phyloP scores from a whole-genome alignment of 2,329 filamentous ascomycete genomes.

The Fusarium torreyae region DNA sequence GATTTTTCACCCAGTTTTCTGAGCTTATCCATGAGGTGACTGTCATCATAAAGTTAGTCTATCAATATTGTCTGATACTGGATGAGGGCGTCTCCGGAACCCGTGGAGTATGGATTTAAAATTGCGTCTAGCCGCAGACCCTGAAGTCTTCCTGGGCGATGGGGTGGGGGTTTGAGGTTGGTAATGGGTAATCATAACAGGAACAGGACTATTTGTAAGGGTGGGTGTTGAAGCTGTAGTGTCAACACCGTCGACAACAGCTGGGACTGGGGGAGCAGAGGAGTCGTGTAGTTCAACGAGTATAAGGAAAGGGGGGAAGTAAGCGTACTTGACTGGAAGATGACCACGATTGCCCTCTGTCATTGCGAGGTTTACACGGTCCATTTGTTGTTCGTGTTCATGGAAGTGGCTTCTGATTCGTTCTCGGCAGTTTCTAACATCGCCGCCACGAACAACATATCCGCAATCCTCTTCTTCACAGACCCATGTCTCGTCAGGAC shows the following conservation, averaged over 20 bases:
- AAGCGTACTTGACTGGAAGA: constrained; percentile 70
- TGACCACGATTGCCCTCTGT: constrained; percentile 69
- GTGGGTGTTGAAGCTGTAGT: constrained; percentile 14
- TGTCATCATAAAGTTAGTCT: constrained; percentile 55
- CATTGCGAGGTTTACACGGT: constrained; percentile 67
- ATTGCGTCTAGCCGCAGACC: constrained; percentile 33
- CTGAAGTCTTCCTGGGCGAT: constrained; percentile 19
- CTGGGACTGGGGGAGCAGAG: neutral
- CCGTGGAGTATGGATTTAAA: constrained; percentile 48
- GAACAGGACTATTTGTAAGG: constrained; percentile 13
- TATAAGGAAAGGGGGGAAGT: constrained; percentile 55
- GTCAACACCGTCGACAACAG: constrained; percentile 6
- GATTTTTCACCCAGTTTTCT: constrained; percentile 61
- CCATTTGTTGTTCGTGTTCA: constrained; percentile 70
- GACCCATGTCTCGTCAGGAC: constrained; percentile 75
- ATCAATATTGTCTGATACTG: constrained; percentile 49
- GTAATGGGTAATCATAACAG: constrained; percentile 5
- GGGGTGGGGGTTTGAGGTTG: constrained; percentile 13
- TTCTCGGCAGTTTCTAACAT: constrained; percentile 67
- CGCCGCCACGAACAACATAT: constrained; percentile 75
- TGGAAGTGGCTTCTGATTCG: constrained; percentile 73
- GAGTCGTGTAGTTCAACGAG: constrained; percentile 48
- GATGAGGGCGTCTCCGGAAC: constrained; percentile 49
- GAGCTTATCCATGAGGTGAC: constrained; percentile 71
- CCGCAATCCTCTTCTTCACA: constrained; percentile 76